Evolutionary conservation across 129 eudicot species (phyloP).

Genomic region (Smallanthus sonchifolius): DNA sequence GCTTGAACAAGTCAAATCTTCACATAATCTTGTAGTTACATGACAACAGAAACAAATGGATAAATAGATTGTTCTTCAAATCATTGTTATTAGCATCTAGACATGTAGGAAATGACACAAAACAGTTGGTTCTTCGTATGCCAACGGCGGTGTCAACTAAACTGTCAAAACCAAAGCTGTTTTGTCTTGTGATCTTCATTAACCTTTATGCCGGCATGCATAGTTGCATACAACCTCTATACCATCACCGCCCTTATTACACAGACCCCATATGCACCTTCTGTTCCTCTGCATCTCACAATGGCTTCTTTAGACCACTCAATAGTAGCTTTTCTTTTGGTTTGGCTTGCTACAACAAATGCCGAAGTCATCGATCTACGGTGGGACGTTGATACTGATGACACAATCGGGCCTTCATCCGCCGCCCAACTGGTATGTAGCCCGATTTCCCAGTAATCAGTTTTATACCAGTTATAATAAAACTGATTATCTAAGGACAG

Average conservation of each 20-base stretch:
- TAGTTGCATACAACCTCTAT: slow-evolving; percentile 1
- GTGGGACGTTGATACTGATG: slow-evolving; percentile 48
- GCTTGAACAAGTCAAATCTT: slow-evolving; percentile 11
- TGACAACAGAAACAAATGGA: slow-evolving; percentile 4
- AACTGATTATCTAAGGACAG: not conserved
- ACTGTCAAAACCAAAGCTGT: slow-evolving; percentile 27
- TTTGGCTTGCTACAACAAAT: slow-evolving; percentile 24
- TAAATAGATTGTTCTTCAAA: not conserved
- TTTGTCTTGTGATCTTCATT: not conserved
- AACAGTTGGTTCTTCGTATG: slow-evolving; percentile 26
- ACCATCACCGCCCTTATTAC: slow-evolving; percentile 6
- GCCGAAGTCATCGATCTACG: slow-evolving; percentile 42
- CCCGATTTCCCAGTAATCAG: not conserved
- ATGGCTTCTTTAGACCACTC: slow-evolving; percentile 35
- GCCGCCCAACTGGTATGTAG: slow-evolving; percentile 39
- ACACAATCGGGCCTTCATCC: slow-evolving; percentile 30
- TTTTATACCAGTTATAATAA: not conserved
- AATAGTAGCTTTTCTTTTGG: slow-evolving; percentile 8
- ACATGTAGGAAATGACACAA: slow-evolving; percentile 29
- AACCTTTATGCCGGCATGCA: slow-evolving; percentile 26
- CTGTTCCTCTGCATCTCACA: slow-evolving; percentile 12
- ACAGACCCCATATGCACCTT: not conserved
- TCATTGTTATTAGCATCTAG: slow-evolving; percentile 17
- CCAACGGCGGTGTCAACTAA: slow-evolving; percentile 22
- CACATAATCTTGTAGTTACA: not conserved